phyloP scores from a whole-genome alignment of 768 basidiomycete genomes.

The Termitomyces sp. region DNA sequence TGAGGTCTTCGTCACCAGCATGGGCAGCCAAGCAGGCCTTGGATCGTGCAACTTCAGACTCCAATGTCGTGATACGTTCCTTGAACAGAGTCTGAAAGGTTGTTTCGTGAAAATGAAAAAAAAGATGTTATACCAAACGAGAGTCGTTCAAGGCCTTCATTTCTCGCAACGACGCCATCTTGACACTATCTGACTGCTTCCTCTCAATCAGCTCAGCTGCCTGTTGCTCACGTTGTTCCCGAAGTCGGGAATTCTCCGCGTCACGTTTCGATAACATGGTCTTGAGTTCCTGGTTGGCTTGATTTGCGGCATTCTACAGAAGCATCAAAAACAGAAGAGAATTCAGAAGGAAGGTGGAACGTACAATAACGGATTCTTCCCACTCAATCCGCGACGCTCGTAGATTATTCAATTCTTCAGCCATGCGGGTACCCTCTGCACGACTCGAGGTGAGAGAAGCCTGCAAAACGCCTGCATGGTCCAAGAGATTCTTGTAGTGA shows the following conservation, averaged over 20 bases:
- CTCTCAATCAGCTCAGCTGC: conserved; percentile 63
- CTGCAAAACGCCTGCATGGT: conserved; percentile 47
- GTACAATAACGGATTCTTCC: conserved; percentile 41
- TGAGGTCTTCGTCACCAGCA: conserved; percentile 63
- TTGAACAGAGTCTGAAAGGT: conserved; percentile 22
- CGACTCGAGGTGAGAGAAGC: conserved; percentile 33
- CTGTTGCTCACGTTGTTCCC: conserved; percentile 68
- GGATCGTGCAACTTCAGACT: conserved; percentile 68
- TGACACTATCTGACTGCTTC: conserved; percentile 56
- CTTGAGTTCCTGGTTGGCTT: conserved; percentile 60
- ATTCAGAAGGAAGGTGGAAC: conserved; percentile 17
- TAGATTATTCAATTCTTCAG: conserved; percentile 38
- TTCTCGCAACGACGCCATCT: conserved; percentile 56
- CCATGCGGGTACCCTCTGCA: conserved; percentile 33
- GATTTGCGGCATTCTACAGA: conserved; percentile 32
- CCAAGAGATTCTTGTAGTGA: conserved; percentile 52
- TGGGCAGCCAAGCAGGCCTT: conserved; percentile 76
- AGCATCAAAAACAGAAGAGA: not conserved
- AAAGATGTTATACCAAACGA: conserved; percentile 39
- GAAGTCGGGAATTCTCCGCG: conserved; percentile 59
- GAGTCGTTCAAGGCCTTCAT: conserved; percentile 60
- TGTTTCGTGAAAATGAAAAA: not conserved
- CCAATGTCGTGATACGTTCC: conserved; percentile 69
- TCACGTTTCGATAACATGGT: conserved; percentile 58
- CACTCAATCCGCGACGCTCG: conserved; percentile 37